Percentiles rank a stretch among this genome's conserved stretches.
These are phyloP conservation scores for Dillenia suffruticosa DNA, from an alignment of 164 flowering plant genomes.

Conservation along the genomic window DNA sequence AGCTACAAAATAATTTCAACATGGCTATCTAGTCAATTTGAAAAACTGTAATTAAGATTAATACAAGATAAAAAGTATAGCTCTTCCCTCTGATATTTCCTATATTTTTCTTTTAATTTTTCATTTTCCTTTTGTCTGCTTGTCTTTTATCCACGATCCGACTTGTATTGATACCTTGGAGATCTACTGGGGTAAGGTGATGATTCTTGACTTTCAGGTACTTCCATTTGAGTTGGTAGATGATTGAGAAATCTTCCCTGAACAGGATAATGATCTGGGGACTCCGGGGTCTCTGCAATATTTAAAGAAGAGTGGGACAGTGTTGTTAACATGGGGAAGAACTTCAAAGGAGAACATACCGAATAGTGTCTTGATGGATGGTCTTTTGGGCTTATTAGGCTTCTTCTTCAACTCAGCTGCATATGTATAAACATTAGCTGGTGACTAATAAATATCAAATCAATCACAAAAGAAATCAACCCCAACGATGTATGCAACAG, in stretches of 20 bases:
- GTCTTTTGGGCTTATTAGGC: slow-evolving; percentile 36
- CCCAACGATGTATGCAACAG: too few relatives aligned
- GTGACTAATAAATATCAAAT: too few relatives aligned
- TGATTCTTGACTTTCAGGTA: slow-evolving; percentile 26
- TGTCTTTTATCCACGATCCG: slow-evolving; percentile 11
- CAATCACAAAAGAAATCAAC: too few relatives aligned
- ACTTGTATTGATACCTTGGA: slow-evolving; percentile 16
- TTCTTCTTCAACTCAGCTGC: slow-evolving; percentile 49
- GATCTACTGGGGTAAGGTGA: slow-evolving; percentile 15
- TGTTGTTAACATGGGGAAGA: neutral
- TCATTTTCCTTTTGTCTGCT: slow-evolving; percentile 5
- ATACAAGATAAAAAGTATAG: too few relatives aligned
- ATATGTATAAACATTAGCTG: neutral
- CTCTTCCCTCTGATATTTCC: too few relatives aligned
- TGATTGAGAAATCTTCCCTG: slow-evolving; percentile 24
- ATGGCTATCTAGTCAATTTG: too few relatives aligned
- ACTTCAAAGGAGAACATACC: slow-evolving; percentile 20
- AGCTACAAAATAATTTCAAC: too few relatives aligned
- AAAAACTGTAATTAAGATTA: too few relatives aligned
- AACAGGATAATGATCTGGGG: slow-evolving; percentile 17
- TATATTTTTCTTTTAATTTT: neutral
- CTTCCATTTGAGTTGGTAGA: slow-evolving; percentile 30
- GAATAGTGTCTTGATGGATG: slow-evolving; percentile 41
- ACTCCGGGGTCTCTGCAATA: slow-evolving; percentile 17
- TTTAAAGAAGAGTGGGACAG: neutral